Base-by-base conservation (phyloP, 2,329 filamentous ascomycete species). In the Cercospora nicotianae region DNA sequence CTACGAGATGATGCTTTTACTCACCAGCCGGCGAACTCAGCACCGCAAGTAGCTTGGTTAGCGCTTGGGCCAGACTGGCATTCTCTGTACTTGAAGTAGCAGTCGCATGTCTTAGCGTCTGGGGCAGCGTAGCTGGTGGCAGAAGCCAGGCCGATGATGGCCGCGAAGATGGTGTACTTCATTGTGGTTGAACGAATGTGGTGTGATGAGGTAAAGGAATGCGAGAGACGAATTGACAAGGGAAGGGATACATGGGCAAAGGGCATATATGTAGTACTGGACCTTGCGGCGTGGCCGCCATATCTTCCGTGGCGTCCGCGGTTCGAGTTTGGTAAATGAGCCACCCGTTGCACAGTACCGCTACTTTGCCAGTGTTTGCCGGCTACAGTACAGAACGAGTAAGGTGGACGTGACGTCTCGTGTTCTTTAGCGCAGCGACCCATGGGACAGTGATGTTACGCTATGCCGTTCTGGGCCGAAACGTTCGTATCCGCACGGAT, bases 61-160 rank as follows among this genome's bases (percentile, higher is more conserved):
- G 23, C 23, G 23, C 23, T 55, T 31, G 63, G 63, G 23, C 31
- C 63, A 55, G 13, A 20, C 31, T 59, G 63, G 26, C 63, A 65
- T 5, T 31, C 51, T 31, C 57, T 26, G 36, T 60, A 60, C 13
- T 26, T 30, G 23, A 30, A 26, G 28, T 57, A 57, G 51, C 51
- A 57, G 23, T 26, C 23, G 51, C 51, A 57, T 26, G 51, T 57
- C 51, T 57, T 28, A 30, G 51, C 20, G 23, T 57, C 51, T 57
- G 51, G 23, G 12, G 51, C 12, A 57, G 10, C 28, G 23, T 26
- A 58, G 28, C 13, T 20, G 55, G 48, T 13, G 48, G 20, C 48
- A 53, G 48, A 28, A 16, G 48, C 48, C 48, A 53, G 48, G 48
- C 48, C 48, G 10, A 53, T 28, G 12, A 53, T 23, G 48, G 18